Base-by-base conservation (phyloP, 345 rosid genomes). In the Syzygium aqueum region DNA sequence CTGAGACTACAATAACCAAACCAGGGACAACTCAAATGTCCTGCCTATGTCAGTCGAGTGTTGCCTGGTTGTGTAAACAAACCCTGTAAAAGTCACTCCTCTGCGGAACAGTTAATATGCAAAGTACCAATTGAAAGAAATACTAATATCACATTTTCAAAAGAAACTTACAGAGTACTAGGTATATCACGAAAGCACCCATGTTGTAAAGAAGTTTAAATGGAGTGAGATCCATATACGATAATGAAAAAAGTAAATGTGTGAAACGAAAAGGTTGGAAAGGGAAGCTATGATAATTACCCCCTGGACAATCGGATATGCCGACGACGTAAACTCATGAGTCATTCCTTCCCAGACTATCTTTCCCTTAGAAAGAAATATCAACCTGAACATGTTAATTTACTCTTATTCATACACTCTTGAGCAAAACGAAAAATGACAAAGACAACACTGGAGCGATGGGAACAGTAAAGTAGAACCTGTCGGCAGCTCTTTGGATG, bases 301-400 rank as follows among this genome's bases (percentile, higher is more conserved):
- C 99, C 95, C 99, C 87, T 87, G 95, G 91, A 97, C 99, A 59
- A 95, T 96, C 33, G 99, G 98, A 89, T 93, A 92, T 43, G 93
- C 49, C 30, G 99, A 96, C 19, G 96, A 87, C 25, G 94, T 93
- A 85, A 97, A 97, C 85, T 97, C 99, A 86, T 94, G 90, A 23
- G 99, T 96, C 99, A 94, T 95, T 86, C 99, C 99, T 92, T 95
- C 92, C 99, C 99, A 97, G 12, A 97, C 98, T 85, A 97, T 87
- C 90, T 95, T 94, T 84, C 99, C 99, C 84, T 96, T 96, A n/a
- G 96, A 86, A 61, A 97, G 99, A 90, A 97, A 97, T 90, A 97
- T 84, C 91, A 97, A 88, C 95, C 99, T 97, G 86, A 46, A 92
- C 53, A 84, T 51, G 84, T 84, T 82, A 61, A 88, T 10, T 3